A percentile compares a stretch with the other conserved stretches of the same genome.
These are phyloP conservation scores for Suillus bovinus DNA, from an alignment of 768 basidiomycete species.

Conservation along the genomic window DNA sequence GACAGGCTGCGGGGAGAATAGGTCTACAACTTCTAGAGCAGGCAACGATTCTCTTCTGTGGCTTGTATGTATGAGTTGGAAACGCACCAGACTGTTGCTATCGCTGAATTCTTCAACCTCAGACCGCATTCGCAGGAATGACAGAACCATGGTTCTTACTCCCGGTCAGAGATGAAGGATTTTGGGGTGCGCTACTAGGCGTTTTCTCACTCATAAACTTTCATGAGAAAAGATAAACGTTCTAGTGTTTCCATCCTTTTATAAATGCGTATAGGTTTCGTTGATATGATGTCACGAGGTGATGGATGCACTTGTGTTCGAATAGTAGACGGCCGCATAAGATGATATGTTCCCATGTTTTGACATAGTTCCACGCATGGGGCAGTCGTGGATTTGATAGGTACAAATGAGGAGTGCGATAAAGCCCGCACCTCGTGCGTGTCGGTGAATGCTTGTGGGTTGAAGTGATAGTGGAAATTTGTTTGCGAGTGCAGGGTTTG, in stretches of 20 bases:
- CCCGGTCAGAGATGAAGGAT: background rate
- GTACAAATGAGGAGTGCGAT: background rate
- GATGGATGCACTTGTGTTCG: background rate
- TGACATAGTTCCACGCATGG: background rate
- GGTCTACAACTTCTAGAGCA: slow-evolving; percentile 60
- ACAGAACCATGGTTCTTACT: slow-evolving; percentile 50
- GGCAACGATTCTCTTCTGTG: slow-evolving; percentile 64
- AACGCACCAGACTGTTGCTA: slow-evolving; percentile 75
- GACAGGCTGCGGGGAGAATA: slow-evolving; percentile 45
- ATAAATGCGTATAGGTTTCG: background rate
- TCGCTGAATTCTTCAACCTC: slow-evolving; percentile 76
- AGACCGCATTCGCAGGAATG: slow-evolving; percentile 62
- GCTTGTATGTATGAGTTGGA: slow-evolving; percentile 43
- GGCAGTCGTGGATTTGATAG: background rate
- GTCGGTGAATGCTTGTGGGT: background rate
- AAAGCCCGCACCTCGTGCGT: background rate
- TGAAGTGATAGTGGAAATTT: background rate
- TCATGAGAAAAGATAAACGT: background rate
- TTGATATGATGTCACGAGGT: background rate
- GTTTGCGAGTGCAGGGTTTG: background rate
- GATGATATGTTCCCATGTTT: background rate
- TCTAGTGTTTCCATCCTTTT: background rate
- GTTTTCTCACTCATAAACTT: background rate
- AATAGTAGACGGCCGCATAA: background rate
- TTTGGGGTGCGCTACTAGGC: background rate